These are phyloP conservation scores for Ulota crispa DNA, from an alignment of 225 moss, liverwort and hornwort species.

Conservation along the genomic window DNA sequence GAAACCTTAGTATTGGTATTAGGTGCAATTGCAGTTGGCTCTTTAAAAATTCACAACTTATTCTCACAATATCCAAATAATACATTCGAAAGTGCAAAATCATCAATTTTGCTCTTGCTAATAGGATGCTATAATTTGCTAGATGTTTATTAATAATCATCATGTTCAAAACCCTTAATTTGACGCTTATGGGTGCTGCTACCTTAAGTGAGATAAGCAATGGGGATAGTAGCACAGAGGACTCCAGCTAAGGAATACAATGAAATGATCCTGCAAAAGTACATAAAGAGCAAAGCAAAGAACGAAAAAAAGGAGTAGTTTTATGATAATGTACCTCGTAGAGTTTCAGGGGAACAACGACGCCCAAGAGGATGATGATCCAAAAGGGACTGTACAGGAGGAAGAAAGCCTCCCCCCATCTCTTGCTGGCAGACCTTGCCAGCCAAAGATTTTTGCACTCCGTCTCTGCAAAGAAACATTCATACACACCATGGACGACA, in stretches of 20 bases:
- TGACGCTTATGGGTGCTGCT: too few relatives aligned
- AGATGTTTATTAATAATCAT: too few relatives aligned
- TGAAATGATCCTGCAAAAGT: not conserved
- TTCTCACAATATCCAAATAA: too few relatives aligned
- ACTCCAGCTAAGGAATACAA: not conserved
- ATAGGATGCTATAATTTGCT: too few relatives aligned
- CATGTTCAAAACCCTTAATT: too few relatives aligned
- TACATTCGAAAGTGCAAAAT: too few relatives aligned
- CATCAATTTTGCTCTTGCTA: too few relatives aligned
- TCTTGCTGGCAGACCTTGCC: slow-evolving; percentile 64
- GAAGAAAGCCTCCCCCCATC: slow-evolving; percentile 98
- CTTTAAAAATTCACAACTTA: too few relatives aligned
- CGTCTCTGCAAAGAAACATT: slow-evolving; percentile 8
- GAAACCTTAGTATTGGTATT: too few relatives aligned
- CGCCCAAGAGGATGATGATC: slow-evolving; percentile 72
- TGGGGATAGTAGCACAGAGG: too few relatives aligned
- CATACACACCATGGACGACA: not conserved
- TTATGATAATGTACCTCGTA: slow-evolving; percentile 66
- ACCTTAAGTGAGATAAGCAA: not conserved
- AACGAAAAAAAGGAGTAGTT: not conserved
- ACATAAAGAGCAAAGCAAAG: not conserved
- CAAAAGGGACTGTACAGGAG: slow-evolving; percentile 94
- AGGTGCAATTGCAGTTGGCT: too few relatives aligned
- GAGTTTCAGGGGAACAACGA: slow-evolving; percentile 81
- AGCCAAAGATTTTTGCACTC: slow-evolving; percentile 63